Evolutionary conservation across 108 stramenopile species (phyloP).

Genomic region (Skeletonema menzelii): DNA sequence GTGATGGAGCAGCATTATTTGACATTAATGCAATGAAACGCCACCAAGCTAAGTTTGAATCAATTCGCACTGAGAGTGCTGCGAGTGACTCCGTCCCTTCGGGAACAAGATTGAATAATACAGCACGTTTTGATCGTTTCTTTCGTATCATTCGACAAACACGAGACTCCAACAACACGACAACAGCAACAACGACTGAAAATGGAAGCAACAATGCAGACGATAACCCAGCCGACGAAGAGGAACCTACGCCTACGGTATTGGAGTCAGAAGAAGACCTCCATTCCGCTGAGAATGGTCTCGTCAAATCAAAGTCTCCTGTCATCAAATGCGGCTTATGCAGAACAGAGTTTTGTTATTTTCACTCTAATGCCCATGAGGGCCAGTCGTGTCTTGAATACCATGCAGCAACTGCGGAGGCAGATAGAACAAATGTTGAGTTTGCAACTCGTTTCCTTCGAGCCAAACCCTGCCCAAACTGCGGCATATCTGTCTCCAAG

Average conservation of each 20-base stretch:
- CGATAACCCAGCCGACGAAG: background rate
- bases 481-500: slow-evolving; percentile 57
- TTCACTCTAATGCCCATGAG: slow-evolving; percentile 57
- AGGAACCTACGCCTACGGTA: slow-evolving; percentile 3
- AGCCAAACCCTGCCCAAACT: slow-evolving; percentile 53
- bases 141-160: background rate
- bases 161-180: background rate
- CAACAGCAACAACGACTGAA: background rate
- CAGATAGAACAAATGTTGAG: slow-evolving; percentile 42
- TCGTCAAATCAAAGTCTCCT: slow-evolving; percentile 20
- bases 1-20: slow-evolving; percentile 42
- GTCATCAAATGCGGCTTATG: slow-evolving; percentile 45
- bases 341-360: slow-evolving; percentile 51
- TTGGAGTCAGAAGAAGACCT: background rate
- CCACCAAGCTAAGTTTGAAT: slow-evolving; percentile 2
- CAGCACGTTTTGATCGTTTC: background rate
- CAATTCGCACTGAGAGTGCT: background rate
- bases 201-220: background rate
- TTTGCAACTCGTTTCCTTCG: slow-evolving; percentile 38
- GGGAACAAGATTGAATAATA: background rate
- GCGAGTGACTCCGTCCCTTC: background rate
- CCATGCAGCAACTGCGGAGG: slow-evolving; percentile 35
- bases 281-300: background rate
- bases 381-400: slow-evolving; percentile 43
- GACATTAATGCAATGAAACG: slow-evolving; percentile 31